Evolutionary conservation across 1,284 basidiomycete genomes (phyloP), one percentile per base, ranked within the genome.

Genomic region (Psilocybe mexicana): DNA sequence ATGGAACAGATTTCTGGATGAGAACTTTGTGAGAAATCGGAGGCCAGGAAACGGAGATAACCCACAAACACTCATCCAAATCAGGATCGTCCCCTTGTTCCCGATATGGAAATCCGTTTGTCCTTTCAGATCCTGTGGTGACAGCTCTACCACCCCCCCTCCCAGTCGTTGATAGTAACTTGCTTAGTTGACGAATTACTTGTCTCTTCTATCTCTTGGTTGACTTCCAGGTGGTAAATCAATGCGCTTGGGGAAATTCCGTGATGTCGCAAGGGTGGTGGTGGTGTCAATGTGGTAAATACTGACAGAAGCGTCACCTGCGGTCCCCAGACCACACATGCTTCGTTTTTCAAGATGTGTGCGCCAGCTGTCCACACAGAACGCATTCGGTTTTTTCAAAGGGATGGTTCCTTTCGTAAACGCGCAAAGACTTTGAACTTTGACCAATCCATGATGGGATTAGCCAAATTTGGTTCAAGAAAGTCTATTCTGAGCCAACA

Each of bases 41-140:
- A 33, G 18, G 36, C 33, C 18, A 43, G 30, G n/a, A 33, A 24
- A 28, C 35, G 51, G 40, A 47, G 38, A 26, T 52, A 43, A n/a
- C 2, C 33, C 52, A 57, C 40, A 58, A 58, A 58, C 57, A 50
- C 57, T 25, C 45, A 42, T 54, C 57, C 57, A 45, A 44, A 54
- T 58, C 6, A 11, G 57, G 57, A 50, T 10, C 7, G 25, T 30
- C 10, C 36, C 25, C 30, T 58, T 58, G 57, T 58, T 54, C 57
- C 52, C 10, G 14, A 43, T 58, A 43, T 30, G 57, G 57, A 54
- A 58, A 46, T 49, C 25, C 35, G 57, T 55, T 55, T 57, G 53
- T 52, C 28, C 51, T 30, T 25, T 47, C 50, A 7, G 10, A 40
- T 52, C 30, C 42, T 48, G 38, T 49, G 54, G 48, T 55, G 54